phyloP scores from a whole-genome alignment of 202 grass and related monocot species.

The Setaria italica region DNA sequence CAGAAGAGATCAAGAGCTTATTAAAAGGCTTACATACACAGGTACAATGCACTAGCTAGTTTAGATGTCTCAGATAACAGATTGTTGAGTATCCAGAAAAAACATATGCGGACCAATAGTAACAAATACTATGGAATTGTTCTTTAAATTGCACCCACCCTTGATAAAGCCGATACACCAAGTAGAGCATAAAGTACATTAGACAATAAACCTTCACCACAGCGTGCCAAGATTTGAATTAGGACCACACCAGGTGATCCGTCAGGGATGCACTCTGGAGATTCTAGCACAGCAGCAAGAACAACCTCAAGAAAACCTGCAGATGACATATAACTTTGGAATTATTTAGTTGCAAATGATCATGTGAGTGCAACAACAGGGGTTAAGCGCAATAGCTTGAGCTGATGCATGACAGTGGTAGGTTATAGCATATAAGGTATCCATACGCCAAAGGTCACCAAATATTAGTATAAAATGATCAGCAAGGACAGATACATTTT shows the following conservation, averaged over 20 bases:
- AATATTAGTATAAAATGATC: constrained; percentile 15
- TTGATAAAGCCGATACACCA: constrained; percentile 92
- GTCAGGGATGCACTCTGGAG: constrained; percentile 55
- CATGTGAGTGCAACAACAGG: constrained; percentile 25
- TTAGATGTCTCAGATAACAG: constrained; percentile 20
- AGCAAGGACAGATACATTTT: constrained; percentile 17
- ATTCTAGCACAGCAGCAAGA: constrained; percentile 68
- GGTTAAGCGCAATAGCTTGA: constrained; percentile 34
- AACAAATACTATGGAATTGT: constrained; percentile 7
- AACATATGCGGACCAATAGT: neutral
- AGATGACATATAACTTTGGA: constrained; percentile 38
- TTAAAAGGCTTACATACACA: constrained; percentile 25
- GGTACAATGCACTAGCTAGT: constrained; percentile 17
- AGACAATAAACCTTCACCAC: constrained; percentile 84
- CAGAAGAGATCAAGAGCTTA: constrained; percentile 27
- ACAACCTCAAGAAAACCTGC: constrained; percentile 90
- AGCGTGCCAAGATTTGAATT: constrained; percentile 72
- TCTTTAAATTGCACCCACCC: constrained; percentile 62
- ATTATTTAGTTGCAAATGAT: constrained; percentile 44
- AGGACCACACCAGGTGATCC: constrained; percentile 64
- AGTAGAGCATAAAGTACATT: constrained; percentile 92
- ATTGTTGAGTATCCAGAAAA: neutral
- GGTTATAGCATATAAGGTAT: constrained; percentile 24
- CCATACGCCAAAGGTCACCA: constrained; percentile 1
- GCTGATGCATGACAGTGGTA: neutral